These are phyloP conservation scores for Syzygium aromaticum DNA, from an alignment of 345 rosid species.

Conservation along the genomic window DNA sequence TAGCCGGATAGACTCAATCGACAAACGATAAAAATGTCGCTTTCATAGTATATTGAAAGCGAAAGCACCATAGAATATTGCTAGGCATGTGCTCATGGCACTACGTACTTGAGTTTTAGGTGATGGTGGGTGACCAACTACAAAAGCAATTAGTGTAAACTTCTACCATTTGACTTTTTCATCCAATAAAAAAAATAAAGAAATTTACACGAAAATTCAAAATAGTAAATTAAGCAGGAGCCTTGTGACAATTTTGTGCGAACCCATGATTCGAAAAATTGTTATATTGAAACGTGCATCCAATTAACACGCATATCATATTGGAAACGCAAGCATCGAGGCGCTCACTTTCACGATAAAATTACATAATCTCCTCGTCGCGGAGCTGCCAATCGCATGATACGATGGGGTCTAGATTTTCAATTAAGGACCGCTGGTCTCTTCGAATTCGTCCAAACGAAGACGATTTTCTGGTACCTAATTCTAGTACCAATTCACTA, in stretches of 20 bases:
- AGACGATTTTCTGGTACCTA: neutral
- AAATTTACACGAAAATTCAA: neutral
- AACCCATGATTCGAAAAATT: neutral
- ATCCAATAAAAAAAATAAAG: neutral
- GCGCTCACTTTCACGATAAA: neutral
- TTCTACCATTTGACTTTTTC: neutral
- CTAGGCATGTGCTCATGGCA: neutral
- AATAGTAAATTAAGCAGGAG: neutral
- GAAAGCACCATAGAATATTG: neutral
- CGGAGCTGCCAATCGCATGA: accelerated
- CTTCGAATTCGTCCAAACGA: neutral
- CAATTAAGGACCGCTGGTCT: neutral
- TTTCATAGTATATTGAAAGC: neutral
- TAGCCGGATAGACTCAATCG: too few relatives aligned
- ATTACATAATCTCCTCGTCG: neutral
- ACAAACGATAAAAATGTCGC: too few relatives aligned
- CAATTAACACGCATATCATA: accelerated
- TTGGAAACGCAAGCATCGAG: neutral
- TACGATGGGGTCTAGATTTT: neutral
- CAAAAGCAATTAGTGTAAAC: neutral
- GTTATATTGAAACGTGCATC: neutral
- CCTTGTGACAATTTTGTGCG: neutral
- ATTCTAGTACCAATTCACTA: neutral
- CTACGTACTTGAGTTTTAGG: neutral
- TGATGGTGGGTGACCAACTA: neutral